Conservation (phyloP, 2,329 filamentous ascomycete genomes). For the Apiospora malaysiana region DNA sequence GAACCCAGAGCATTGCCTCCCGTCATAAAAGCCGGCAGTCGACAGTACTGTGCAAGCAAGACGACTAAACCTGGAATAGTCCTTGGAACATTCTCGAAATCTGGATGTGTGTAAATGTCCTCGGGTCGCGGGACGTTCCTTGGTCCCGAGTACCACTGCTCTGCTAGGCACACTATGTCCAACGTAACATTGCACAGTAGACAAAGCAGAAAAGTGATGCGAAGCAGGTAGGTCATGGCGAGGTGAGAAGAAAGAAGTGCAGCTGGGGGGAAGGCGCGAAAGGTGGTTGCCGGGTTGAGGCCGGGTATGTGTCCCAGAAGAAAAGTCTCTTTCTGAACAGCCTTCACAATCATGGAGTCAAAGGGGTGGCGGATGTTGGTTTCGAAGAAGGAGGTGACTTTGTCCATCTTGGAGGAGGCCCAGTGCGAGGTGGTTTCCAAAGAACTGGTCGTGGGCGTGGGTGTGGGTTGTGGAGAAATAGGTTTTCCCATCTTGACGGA, state of each 20-base stretch:
- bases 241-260: too few relatives aligned
- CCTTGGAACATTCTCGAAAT: too few relatives aligned
- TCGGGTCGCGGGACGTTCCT: neutral
- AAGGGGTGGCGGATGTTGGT: neutral
- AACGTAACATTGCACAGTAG: too few relatives aligned
- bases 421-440: neutral
- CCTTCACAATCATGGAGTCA: neutral
- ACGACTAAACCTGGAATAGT: too few relatives aligned
- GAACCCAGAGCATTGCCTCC: neutral
- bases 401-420: neutral
- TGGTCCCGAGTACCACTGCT: neutral
- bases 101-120: neutral
- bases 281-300: neutral
- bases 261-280: neutral
- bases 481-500: neutral
- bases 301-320: neutral
- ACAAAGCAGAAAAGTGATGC: too few relatives aligned
- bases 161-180: neutral
- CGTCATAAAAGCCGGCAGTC: too few relatives aligned
- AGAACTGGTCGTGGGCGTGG: neutral
- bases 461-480: neutral
- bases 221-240: too few relatives aligned
- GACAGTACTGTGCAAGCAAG: too few relatives aligned
- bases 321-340: neutral
- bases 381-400: neutral